Evolutionary conservation across 306 rosid genomes (phyloP), one percentile per base, ranked within the genome.

Genomic region (Vigna radiata): DNA sequence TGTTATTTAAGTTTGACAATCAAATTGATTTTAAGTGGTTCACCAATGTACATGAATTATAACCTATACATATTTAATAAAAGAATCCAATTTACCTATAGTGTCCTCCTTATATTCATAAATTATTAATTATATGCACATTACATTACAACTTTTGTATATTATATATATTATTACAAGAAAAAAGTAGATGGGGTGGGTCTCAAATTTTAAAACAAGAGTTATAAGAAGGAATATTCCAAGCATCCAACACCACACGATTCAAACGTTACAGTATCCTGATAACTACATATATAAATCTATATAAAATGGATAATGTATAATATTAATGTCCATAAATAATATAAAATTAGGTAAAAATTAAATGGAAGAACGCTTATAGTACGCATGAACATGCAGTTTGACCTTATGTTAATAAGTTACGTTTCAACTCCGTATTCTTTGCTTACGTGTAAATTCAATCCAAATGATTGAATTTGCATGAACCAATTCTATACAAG

Each of bases 181-280:
- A 29, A 29, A 29, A 33, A 33, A 33, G 37, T 33, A 33, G 1
- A 33, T 33, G 37, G 37, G 7, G 1, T 33, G 37, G 37, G 37
- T 4, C 7, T 37, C 0, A 37, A 63, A 31, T 70, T 37, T 21
- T 44, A n/a, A 50, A 53, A 72, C 0, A 37, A 53, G 63, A 23
- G 2, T 36, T 36, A 36, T 36, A 36, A 36, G 27, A 36, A 76
- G 77, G 85, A 77, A 82, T 82, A 82, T 82, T 71, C 78, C 8
- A n/a, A 18, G 37, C 37, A 33, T 33, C 37, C 37, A 33, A 17
- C 8, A 37, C 2, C n/a, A 18, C 62, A 81, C 52, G 81, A 62
- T 63, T 67, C n/a, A 5, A 5, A 73, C 17, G 39, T 61, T 25
- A n/a, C 2, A 23, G 25, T 29, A 59, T 18, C 17, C n/a, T 68